Base-by-base conservation (phyloP, 768 basidiomycete species). In the Suillus occidentalis region DNA sequence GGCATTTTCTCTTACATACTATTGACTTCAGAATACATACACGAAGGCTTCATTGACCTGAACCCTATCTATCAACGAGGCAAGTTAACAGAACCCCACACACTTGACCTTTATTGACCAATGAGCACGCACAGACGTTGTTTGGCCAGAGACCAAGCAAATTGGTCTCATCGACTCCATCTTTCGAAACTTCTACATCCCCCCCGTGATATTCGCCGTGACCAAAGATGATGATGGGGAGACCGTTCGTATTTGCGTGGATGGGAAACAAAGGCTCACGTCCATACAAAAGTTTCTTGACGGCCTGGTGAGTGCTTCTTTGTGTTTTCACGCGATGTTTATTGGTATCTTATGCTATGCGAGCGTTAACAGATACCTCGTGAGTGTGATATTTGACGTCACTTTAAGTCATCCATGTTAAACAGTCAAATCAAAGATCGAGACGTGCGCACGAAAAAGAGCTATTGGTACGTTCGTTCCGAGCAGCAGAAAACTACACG, bases 31-130 rank as follows among this genome's bases (percentile, higher is more conserved):
- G 34, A 52, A 42, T 63, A 91, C 40, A 90, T 92, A 64, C 89
- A 91, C 71, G 83, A 89, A 42, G 89, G 89, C 6, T 76, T 75
- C 0, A 89, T 93, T 61, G 89, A 92, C 72, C 76, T 93, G 31
- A 84, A 86, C 61, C 90, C 91, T 0, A 77, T 84, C 22, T 92
- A 91, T 72, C 90, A 92, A 72, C 79, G 90, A 82, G 90, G 90
- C 87, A 62, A 63, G 79, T 69, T 2, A 43, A 28, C 18, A 52
- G 1, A 2, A 31, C 9, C 3, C 20, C 1, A 63, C 40, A 22
- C 40, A 10, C 14, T 31, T 28, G 20, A 40, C 37, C 28, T 3
- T 9, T 59, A 63, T 60, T 58, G 2, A 62, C 28, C 61, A 45
- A 55, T 36, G 28, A 25, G 16, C 59, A 34, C 25, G 9, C 60